Conservation (phyloP, 1,139 yeast species). For the Suhomyces bribrorum region DNA sequence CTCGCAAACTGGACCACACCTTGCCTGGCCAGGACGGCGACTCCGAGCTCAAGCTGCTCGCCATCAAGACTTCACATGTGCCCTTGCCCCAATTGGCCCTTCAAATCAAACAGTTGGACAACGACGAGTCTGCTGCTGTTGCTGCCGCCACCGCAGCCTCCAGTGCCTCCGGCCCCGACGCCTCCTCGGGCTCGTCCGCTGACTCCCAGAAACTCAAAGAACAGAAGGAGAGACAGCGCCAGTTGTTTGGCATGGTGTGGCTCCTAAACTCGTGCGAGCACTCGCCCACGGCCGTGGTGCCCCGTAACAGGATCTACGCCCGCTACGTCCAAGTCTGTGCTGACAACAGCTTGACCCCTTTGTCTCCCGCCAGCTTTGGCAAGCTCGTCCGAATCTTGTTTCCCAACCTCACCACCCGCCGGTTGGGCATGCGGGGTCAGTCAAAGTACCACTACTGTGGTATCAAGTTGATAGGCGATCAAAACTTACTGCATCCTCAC, state of each 20-base stretch:
- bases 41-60: slow-evolving; percentile 50
- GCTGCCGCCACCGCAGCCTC: slow-evolving; percentile 2
- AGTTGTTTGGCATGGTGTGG: slow-evolving; percentile 82
- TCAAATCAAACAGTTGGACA: slow-evolving; percentile 49
- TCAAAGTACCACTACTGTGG: slow-evolving; percentile 93
- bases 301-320: slow-evolving; percentile 80
- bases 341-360: slow-evolving; percentile 62
- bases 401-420: slow-evolving; percentile 76
- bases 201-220: slow-evolving; percentile 15
- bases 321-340: slow-evolving; percentile 77
- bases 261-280: slow-evolving; percentile 67
- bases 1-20: slow-evolving; percentile 37
- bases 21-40: slow-evolving; percentile 48
- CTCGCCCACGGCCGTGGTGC: slow-evolving; percentile 71
- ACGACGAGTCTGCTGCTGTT: slow-evolving; percentile 23
- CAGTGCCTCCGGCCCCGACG: slow-evolving; percentile 1
- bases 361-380: slow-evolving; percentile 88
- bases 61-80: slow-evolving; percentile 41
- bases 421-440: slow-evolving; percentile 87
- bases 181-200: slow-evolving; percentile 1
- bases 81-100: slow-evolving; percentile 55
- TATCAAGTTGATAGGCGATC: slow-evolving; percentile 60
- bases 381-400: slow-evolving; percentile 73
- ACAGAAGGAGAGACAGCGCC: slow-evolving; percentile 64
- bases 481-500: slow-evolving; percentile 16